Percentiles rank a stretch among this genome's conserved stretches.
phyloP scores from a whole-genome alignment of 805 yeast genomes.

The Cephaloascus fragrans region DNA sequence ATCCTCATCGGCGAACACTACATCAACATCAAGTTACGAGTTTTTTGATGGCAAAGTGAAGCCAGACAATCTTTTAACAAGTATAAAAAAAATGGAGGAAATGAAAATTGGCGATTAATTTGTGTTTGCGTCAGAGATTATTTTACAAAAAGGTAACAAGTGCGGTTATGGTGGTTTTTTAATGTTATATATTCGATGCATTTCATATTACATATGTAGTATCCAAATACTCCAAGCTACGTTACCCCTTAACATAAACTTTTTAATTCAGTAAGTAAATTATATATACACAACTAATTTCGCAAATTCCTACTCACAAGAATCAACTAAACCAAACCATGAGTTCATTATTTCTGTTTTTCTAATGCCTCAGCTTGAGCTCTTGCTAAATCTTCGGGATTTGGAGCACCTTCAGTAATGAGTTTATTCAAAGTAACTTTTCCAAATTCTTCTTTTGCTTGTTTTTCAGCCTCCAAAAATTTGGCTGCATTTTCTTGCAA shows the following conservation, averaged over 20 bases:
- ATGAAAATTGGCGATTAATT: background rate
- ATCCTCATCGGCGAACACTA: no score
- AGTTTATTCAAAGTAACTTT: slow-evolving; percentile 77
- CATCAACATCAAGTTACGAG: background rate
- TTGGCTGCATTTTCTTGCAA: slow-evolving; percentile 50
- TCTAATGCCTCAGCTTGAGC: background rate
- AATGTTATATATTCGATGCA: no score
- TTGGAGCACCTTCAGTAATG: slow-evolving; percentile 74
- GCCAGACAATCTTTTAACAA: background rate
- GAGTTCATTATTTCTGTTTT: background rate
- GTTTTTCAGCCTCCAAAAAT: slow-evolving; percentile 79
- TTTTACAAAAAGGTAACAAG: no score
- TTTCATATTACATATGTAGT: no score
- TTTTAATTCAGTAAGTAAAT: no score
- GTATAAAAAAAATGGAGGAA: background rate
- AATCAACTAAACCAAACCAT: no score
- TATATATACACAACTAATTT: no score
- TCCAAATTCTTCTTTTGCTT: slow-evolving; percentile 72
- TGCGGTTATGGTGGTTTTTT: no score
- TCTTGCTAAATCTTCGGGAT: slow-evolving; percentile 47
- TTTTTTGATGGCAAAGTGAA: background rate
- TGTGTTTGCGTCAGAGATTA: no score
- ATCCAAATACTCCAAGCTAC: no score
- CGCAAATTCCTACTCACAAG: no score
- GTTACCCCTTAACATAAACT: no score